These are phyloP conservation scores for Zygosaccharomyces siamensis DNA, from an alignment of 805 yeast species.

Conservation along the genomic window DNA sequence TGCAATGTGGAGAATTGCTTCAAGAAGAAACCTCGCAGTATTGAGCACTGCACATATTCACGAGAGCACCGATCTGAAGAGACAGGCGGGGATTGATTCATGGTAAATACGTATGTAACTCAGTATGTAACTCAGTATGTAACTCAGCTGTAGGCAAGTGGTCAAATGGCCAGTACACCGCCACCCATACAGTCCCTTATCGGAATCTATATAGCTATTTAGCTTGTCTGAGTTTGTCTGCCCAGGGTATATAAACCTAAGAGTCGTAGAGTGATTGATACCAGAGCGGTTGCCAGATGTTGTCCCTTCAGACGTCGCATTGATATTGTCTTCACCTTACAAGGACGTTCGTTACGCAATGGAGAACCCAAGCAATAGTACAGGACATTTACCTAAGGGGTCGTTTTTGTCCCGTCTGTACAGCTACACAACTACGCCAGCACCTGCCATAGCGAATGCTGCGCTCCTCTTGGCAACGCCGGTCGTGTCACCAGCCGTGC, in stretches of 20 bases:
- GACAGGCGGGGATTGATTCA: background rate
- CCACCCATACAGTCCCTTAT: background rate
- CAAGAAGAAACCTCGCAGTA: background rate
- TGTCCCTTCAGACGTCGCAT: too few species aligned
- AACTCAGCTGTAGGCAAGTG: background rate
- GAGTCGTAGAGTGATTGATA: background rate
- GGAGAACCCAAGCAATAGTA: slow-evolving; percentile 11
- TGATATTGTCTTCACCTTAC: too few species aligned
- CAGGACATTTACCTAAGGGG: slow-evolving; percentile 6
- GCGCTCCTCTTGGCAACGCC: slow-evolving; percentile 39
- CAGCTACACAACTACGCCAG: slow-evolving; percentile 40
- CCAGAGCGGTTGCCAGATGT: too few species aligned
- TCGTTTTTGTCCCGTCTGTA: slow-evolving; percentile 22
- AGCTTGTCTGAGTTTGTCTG: too few species aligned
- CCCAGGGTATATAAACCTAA: background rate
- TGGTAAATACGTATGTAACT: background rate
- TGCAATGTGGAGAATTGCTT: background rate
- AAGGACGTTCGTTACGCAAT: background rate
- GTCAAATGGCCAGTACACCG: background rate
- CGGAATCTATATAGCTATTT: background rate
- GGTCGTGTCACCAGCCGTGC: slow-evolving; percentile 31
- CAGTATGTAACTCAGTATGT: too few species aligned
- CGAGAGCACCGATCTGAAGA: background rate
- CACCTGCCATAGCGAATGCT: slow-evolving; percentile 43
- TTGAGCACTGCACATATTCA: background rate